Conservation (phyloP, 1,284 basidiomycete species). For the Ustilago curta region DNA sequence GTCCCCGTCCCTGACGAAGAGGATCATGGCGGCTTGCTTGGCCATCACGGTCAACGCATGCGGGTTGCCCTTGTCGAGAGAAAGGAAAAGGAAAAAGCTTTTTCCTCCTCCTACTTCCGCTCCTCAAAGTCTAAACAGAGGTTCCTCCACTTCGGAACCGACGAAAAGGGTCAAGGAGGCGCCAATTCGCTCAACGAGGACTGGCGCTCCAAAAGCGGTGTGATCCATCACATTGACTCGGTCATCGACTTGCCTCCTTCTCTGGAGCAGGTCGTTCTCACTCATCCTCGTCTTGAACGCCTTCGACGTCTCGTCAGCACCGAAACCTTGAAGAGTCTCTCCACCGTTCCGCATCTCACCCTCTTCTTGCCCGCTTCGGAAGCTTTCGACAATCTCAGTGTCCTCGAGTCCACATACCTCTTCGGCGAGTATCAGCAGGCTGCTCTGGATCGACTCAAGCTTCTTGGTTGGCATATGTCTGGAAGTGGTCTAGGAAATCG, state of each 20-base stretch:
- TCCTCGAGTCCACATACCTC: slow-evolving; percentile 59
- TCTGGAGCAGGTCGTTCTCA: slow-evolving; percentile 70
- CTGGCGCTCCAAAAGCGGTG: slow-evolving; percentile 75
- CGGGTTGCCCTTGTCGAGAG: slow-evolving; percentile 71
- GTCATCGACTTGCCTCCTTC: slow-evolving; percentile 82
- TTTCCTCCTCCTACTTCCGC: neutral
- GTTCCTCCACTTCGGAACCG: slow-evolving; percentile 74
- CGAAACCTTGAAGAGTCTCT: slow-evolving; percentile 48
- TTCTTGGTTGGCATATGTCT: slow-evolving; percentile 65
- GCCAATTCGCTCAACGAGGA: slow-evolving; percentile 69
- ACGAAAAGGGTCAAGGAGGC: slow-evolving; percentile 80
- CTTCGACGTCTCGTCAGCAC: slow-evolving; percentile 68
- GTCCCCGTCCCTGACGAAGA: slow-evolving; percentile 63
- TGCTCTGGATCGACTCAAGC: slow-evolving; percentile 57
- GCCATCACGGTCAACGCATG: slow-evolving; percentile 83
- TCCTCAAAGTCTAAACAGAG: slow-evolving; percentile 8
- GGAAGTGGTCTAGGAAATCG: slow-evolving; percentile 59
- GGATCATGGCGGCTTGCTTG: slow-evolving; percentile 77
- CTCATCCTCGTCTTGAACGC: slow-evolving; percentile 58
- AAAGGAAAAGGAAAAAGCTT: neutral
- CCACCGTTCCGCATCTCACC: slow-evolving; percentile 77
- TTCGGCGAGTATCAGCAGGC: slow-evolving; percentile 52
- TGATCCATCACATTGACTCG: slow-evolving; percentile 80
- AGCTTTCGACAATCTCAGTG: slow-evolving; percentile 75
- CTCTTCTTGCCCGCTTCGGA: slow-evolving; percentile 87